Percentiles rank a stretch among this genome's conserved stretches.
Evolutionary conservation across 768 basidiomycete species (phyloP).

Genomic region (Baorangia bicolor): DNA sequence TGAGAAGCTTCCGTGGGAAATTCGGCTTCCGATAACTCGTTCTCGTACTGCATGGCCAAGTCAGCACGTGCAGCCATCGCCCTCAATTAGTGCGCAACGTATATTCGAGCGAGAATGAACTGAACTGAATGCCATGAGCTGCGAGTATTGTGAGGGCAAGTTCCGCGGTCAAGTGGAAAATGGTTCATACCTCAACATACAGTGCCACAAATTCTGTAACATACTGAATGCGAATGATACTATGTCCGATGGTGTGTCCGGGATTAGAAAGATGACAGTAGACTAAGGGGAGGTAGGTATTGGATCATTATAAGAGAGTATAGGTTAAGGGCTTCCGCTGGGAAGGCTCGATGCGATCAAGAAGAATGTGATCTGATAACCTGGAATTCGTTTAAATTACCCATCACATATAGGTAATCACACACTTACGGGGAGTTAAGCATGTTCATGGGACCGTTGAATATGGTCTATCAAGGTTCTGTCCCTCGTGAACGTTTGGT

Average conservation of each 20-base stretch:
- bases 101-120: neutral
- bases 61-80: neutral
- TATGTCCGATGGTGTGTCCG: neutral
- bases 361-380: neutral
- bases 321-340: neutral
- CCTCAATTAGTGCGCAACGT: neutral
- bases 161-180: neutral
- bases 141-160: neutral
- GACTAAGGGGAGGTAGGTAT: neutral
- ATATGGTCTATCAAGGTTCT: neutral
- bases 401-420: neutral
- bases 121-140: neutral
- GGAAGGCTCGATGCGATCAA: neutral
- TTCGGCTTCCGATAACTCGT: too few relatives aligned
- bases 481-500: conserved; percentile 2
- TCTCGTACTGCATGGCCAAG: neutral
- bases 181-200: conserved; percentile 10
- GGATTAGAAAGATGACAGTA: neutral
- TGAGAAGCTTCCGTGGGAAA: neutral
- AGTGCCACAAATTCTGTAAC: neutral
- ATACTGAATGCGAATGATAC: neutral
- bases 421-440: neutral
- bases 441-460: neutral
- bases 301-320: neutral
- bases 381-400: neutral